Evolutionary conservation across 163 green algal species (phyloP), one percentile per base, ranked within the genome.

Genomic region (Chloroidium sp.): DNA sequence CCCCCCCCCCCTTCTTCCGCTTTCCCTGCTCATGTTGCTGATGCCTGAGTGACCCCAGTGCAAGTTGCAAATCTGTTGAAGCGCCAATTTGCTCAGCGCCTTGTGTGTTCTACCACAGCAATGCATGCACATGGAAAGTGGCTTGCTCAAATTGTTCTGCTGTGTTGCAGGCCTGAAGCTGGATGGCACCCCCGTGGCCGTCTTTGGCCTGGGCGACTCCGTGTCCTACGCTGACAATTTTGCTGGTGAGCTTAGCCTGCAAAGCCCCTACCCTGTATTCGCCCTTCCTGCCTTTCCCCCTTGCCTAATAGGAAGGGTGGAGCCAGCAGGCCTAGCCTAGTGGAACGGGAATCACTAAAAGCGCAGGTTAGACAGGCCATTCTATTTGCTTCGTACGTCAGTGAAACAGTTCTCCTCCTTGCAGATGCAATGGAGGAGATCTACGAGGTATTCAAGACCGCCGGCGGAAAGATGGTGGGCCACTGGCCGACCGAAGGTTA

Each of bases 361-460:
- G 36, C 36, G 36, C 36, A 36, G 36, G 36, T 36, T 36, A 36
- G 36, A 72, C 67, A 6, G 6, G 67, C 67, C 67, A 72, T 72
- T 72, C 6, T 72, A 72, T n/a, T 72, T 72, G 67, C 6, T 72
- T 6, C 6, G 67, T 10, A 76, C 59, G 75, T 64, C 83, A 89
- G 72, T 88, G 88, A 69, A 88, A 87, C 80, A 89, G 86, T 81
- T 36, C 36, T 36, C 36, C 36, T 36, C 36, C 36, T 36, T 36
- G 64, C 64, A 72, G 88, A 92, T 78, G 85, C 86, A 3, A 88
- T 90, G 81, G 88, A 90, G 81, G 88, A 92, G 83, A 78, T 89
- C 1, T 86, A 86, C 76, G 76, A n/a, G 58, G 79, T 57, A 14
- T 90, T 92, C 80, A 84, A 85, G 78, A 57, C 36, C 2, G 77